Evolutionary conservation across 768 basidiomycete species (phyloP).

Genomic region (Pulveroboletus sp.): DNA sequence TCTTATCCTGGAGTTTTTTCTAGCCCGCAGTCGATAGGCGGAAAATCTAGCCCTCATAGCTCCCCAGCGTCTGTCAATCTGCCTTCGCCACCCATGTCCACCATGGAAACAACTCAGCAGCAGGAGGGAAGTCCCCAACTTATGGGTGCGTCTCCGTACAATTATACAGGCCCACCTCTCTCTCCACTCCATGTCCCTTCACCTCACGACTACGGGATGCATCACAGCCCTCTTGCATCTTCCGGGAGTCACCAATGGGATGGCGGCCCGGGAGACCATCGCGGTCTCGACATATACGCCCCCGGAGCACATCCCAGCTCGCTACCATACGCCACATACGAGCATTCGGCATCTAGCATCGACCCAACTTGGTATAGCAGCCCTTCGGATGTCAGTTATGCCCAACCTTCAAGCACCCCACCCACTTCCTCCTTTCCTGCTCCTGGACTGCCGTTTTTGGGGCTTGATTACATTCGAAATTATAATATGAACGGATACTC

Average conservation of each 20-base stretch:
- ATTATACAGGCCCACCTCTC: conserved; percentile 40
- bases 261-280: conserved; percentile 35
- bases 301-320: conserved; percentile 32
- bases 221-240: conserved; percentile 29
- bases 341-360: conserved; percentile 36
- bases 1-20: conserved; percentile 53
- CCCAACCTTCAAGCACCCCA: conserved; percentile 51
- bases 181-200: conserved; percentile 50
- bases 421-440: conserved; percentile 63
- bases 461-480: conserved; percentile 79
- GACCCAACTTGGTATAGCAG: conserved; percentile 35
- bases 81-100: conserved; percentile 62
- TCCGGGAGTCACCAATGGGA: conserved; percentile 40
- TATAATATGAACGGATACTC: conserved; percentile 49
- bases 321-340: conserved; percentile 43
- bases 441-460: conserved; percentile 76
- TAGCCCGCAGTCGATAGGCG: conserved; percentile 43
- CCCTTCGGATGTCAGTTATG: conserved; percentile 36
- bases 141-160: conserved; percentile 41
- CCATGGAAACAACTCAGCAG: conserved; percentile 39
- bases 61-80: conserved; percentile 70
- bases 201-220: conserved; percentile 50
- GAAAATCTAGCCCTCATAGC: conserved; percentile 60
- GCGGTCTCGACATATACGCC: conserved; percentile 42
- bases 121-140: conserved; percentile 56